phyloP scores from a whole-genome alignment of 345 rosid species.

The Trapa incisa region DNA sequence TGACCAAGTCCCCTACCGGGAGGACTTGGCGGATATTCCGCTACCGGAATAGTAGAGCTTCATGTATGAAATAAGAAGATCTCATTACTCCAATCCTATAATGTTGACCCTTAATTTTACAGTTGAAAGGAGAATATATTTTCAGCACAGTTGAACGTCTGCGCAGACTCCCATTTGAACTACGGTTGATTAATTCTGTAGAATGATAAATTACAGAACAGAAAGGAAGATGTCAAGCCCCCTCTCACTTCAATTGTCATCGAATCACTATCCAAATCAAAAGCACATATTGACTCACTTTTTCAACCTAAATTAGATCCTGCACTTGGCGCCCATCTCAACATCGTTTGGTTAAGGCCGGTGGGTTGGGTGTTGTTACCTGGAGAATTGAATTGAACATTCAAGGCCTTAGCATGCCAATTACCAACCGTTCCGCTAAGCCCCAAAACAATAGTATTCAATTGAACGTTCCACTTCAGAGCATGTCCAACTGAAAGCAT shows the following conservation, averaged over 20 bases:
- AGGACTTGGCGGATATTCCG: constrained; percentile 39
- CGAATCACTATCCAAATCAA: neutral
- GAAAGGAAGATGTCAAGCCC: neutral
- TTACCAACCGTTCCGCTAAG: too few relatives aligned
- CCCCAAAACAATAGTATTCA: too few relatives aligned
- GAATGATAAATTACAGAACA: neutral
- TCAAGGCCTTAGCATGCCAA: too few relatives aligned
- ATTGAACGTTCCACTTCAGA: too few relatives aligned
- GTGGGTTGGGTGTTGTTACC: constrained; percentile 11
- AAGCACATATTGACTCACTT: neutral
- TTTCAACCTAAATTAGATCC: constrained; percentile 18
- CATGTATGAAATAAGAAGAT: too few relatives aligned
- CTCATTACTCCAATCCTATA: too few relatives aligned
- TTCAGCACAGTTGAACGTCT: neutral
- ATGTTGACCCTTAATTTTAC: too few relatives aligned
- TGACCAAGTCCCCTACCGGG: constrained; percentile 22
- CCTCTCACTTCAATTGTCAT: neutral
- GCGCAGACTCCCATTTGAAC: neutral
- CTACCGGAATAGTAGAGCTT: constrained; percentile 17
- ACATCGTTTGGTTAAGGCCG: constrained; percentile 13
- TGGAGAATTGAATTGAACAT: constrained; percentile 6
- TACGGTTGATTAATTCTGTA: neutral
- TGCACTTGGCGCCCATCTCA: constrained; percentile 12
- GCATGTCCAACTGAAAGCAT: too few relatives aligned
- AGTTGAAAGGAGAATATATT: too few relatives aligned